phyloP scores from a whole-genome alignment of 148 eudicot species.

The Rhododendron ovatum region DNA sequence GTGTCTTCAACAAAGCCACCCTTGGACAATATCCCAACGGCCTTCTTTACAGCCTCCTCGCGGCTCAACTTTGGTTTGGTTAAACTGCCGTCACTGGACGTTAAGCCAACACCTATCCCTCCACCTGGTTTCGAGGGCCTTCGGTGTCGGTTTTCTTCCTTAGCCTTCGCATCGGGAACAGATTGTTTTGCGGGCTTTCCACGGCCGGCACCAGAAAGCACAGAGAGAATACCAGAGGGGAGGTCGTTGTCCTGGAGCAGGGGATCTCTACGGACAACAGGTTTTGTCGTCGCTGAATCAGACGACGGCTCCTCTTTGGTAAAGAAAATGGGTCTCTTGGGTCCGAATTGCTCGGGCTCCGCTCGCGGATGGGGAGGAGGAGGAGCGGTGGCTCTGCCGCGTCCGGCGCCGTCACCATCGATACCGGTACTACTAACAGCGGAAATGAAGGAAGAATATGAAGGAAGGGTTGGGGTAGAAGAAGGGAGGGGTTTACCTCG shows the following conservation, averaged over 20 bases:
- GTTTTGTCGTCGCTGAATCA: neutral
- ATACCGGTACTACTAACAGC: slow-evolving; percentile 2
- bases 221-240: slow-evolving; percentile 27
- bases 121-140: slow-evolving; percentile 18
- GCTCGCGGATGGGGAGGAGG: slow-evolving; percentile 10
- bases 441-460: slow-evolving; percentile 34
- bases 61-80: slow-evolving; percentile 21
- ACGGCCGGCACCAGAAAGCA: slow-evolving; percentile 53
- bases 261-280: neutral
- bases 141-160: slow-evolving; percentile 57
- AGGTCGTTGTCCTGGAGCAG: slow-evolving; percentile 26
- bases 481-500: slow-evolving; percentile 39
- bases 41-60: slow-evolving; percentile 35
- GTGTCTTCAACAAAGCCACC: slow-evolving; percentile 4
- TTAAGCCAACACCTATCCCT: neutral
- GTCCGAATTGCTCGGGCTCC: slow-evolving; percentile 16
- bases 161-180: slow-evolving; percentile 13
- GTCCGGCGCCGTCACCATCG: slow-evolving; percentile 23
- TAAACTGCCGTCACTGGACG: neutral
- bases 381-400: slow-evolving; percentile 35
- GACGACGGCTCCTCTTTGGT: slow-evolving; percentile 19
- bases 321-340: slow-evolving; percentile 35
- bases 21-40: slow-evolving; percentile 15
- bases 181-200: slow-evolving; percentile 29
- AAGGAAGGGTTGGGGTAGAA: slow-evolving; percentile 31